Conservation (phyloP, 2,329 filamentous ascomycete genomes). For the Acrocalymma vagum region DNA sequence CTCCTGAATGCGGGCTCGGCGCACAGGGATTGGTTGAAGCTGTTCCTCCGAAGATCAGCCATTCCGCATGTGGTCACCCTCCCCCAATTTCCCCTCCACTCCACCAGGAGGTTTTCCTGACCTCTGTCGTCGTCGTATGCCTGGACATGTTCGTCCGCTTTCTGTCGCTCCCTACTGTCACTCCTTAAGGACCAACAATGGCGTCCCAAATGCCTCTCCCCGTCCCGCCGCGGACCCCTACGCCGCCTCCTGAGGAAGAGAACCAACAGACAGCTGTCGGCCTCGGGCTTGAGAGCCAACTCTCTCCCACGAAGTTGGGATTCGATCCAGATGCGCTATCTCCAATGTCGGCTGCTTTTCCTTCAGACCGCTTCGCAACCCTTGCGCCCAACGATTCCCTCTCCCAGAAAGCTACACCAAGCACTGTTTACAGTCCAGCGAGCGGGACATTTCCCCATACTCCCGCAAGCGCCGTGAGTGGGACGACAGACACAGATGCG, state of each 20-base stretch:
- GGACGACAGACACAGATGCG: conserved; percentile 35
- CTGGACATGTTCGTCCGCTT: conserved; percentile 22
- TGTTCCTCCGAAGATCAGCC: conserved; percentile 18
- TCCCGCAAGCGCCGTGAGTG: conserved; percentile 36
- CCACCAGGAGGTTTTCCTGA: conserved; percentile 20
- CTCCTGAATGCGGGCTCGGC: conserved; percentile 24
- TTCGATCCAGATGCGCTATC: conserved; percentile 47
- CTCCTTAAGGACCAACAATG: conserved; percentile 55
- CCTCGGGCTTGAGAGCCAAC: conserved; percentile 42
- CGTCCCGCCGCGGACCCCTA: conserved; percentile 69
- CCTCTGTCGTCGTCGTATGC: conserved; percentile 15
- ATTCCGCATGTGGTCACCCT: conserved; percentile 29
- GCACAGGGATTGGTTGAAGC: conserved; percentile 26
- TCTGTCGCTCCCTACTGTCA: conserved; percentile 25
- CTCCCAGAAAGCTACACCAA: conserved; percentile 43
- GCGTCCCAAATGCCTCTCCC: conserved; percentile 67
- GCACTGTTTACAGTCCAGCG: conserved; percentile 39
- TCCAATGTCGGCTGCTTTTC: conserved; percentile 50
- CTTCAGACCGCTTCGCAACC: conserved; percentile 43
- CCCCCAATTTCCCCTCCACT: conserved; percentile 31
- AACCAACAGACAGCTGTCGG: conserved; percentile 36
- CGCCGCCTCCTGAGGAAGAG: conserved; percentile 67
- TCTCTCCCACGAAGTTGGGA: conserved; percentile 32
- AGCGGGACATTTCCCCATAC: conserved; percentile 46
- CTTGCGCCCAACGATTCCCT: conserved; percentile 44